These are phyloP conservation scores for Pogostemon cablin DNA, from an alignment of 257 asterid species.

Conservation along the genomic window DNA sequence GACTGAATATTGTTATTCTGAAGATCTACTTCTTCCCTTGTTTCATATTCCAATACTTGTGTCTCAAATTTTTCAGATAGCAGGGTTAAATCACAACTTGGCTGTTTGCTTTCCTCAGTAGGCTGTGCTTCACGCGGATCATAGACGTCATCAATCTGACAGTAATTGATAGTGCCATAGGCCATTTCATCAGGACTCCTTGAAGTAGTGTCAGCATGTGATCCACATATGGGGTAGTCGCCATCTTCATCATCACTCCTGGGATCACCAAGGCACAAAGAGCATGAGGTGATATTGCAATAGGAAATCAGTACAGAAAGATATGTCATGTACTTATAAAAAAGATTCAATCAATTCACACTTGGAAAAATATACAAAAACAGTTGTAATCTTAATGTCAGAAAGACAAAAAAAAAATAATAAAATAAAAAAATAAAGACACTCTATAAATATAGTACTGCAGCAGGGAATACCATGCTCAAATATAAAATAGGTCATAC, in stretches of 20 bases:
- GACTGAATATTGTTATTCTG: conserved; percentile 34
- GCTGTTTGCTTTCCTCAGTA: conserved; percentile 40
- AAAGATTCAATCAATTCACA: conserved; percentile 17
- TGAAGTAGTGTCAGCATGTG: conserved; percentile 47
- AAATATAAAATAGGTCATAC: conserved; percentile 3
- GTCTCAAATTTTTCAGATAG: conserved; percentile 45
- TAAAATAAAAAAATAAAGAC: background rate
- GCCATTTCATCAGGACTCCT: conserved; percentile 39
- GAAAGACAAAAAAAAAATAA: background rate
- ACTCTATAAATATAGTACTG: background rate
- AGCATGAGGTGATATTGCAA: conserved; percentile 29
- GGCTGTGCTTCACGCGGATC: conserved; percentile 40
- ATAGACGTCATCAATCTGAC: conserved; percentile 43
- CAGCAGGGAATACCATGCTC: conserved; percentile 7
- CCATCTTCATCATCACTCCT: conserved; percentile 80
- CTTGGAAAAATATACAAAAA: conserved; percentile 14
- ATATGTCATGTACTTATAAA: conserved; percentile 13
- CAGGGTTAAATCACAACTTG: conserved; percentile 37
- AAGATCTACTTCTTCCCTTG: conserved; percentile 44
- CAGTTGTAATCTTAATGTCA: conserved; percentile 2
- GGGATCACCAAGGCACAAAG: conserved; percentile 35
- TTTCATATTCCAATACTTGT: conserved; percentile 37
- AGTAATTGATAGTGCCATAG: conserved; percentile 40
- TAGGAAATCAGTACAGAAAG: conserved; percentile 23
- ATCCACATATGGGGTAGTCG: conserved; percentile 48